Conservation (phyloP, 2,329 filamentous ascomycete genomes). For the Fusarium torreyae region DNA sequence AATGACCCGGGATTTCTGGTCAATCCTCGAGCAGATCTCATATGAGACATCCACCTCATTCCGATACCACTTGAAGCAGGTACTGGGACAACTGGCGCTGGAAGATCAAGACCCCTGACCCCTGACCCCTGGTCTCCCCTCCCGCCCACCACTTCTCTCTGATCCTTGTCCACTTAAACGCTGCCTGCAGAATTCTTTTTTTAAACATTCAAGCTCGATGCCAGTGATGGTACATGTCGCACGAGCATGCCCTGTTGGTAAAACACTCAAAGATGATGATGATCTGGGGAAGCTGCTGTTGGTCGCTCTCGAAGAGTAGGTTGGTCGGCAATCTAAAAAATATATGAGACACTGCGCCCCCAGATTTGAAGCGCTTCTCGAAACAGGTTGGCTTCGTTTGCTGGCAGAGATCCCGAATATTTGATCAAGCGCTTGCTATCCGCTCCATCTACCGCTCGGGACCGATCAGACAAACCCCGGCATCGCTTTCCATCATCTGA, state of each 20-base stretch:
- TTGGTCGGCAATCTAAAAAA: constrained; percentile 22
- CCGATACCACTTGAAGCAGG: constrained; percentile 39
- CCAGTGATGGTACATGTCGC: constrained; percentile 22
- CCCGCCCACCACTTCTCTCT: constrained; percentile 27
- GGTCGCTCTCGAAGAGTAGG: constrained; percentile 24
- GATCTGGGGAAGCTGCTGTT: constrained; percentile 35
- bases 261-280: constrained; percentile 12
- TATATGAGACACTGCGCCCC: constrained; percentile 26
- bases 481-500: constrained; percentile 26
- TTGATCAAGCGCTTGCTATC: constrained; percentile 25
- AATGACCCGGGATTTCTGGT: constrained; percentile 2
- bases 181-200: constrained; percentile 36
- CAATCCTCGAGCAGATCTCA: neutral
- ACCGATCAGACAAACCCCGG: constrained; percentile 18
- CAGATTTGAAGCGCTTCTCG: constrained; percentile 36
- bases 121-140: constrained; percentile 33
- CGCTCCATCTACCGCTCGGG: constrained; percentile 21
- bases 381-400: constrained; percentile 29
- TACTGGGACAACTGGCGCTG: constrained; percentile 34
- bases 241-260: constrained; percentile 16
- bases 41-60: constrained; percentile 30
- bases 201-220: constrained; percentile 25
- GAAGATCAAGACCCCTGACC: constrained; percentile 13
- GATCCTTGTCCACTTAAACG: constrained; percentile 26
- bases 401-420: constrained; percentile 9